Evolutionary conservation across 1,284 basidiomycete species (phyloP).

Genomic region (Cryptococcus sp.): DNA sequence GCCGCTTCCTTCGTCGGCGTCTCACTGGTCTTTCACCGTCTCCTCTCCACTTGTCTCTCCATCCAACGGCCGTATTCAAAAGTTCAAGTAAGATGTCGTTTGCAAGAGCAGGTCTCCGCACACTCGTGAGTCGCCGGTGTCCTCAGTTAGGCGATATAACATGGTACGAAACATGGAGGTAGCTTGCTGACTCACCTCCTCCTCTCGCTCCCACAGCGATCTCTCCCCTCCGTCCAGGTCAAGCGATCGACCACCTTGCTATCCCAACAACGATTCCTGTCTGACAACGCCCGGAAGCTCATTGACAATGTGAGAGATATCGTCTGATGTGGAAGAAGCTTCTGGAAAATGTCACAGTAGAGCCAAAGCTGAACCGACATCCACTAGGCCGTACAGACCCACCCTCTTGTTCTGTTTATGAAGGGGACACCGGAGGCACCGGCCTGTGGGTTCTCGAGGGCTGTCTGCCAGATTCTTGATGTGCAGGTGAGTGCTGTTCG

Average conservation of each 20-base stretch:
- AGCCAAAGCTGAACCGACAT: background rate
- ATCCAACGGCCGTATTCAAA: background rate
- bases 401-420: conserved; percentile 89
- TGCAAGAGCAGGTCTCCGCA: conserved; percentile 43
- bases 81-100: conserved; percentile 34
- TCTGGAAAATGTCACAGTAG: background rate
- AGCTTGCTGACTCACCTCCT: conserved; percentile 19
- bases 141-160: background rate
- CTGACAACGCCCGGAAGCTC: conserved; percentile 51
- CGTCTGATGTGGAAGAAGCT: background rate
- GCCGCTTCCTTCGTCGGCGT: background rate
- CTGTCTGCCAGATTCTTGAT: conserved; percentile 85
- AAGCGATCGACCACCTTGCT: conserved; percentile 29
- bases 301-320: conserved; percentile 50
- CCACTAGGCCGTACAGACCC: conserved; percentile 60
- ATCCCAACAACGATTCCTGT: conserved; percentile 48
- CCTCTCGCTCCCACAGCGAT: conserved; percentile 24
- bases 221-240: conserved; percentile 42
- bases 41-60: background rate
- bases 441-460: conserved; percentile 86
- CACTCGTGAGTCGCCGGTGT: conserved; percentile 32
- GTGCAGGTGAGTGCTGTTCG: conserved; percentile 57
- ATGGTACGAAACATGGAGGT: background rate
- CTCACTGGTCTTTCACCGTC: background rate
- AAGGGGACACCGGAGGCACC: conserved; percentile 74